Conservation (phyloP, 768 basidiomycete genomes). For the Neoboletus brunneissimus region DNA sequence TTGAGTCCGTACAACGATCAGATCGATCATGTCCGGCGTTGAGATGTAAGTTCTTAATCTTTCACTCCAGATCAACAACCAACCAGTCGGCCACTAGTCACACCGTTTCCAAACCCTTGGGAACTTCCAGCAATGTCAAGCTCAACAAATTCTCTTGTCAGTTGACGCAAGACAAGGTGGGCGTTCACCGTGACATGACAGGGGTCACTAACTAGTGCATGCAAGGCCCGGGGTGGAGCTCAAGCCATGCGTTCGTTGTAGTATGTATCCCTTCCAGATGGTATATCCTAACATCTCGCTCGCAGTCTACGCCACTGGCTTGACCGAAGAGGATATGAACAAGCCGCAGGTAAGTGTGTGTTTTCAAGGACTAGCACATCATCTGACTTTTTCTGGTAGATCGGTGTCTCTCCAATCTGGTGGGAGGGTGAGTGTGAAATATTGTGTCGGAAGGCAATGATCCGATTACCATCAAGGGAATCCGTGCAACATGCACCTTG, state of each 20-base stretch:
- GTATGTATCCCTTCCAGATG: constrained; percentile 1
- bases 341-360: constrained; percentile 66
- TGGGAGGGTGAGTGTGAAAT: constrained; percentile 66
- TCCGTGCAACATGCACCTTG: constrained; percentile 82
- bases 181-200: neutral
- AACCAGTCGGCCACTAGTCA: constrained; percentile 9
- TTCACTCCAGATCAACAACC: neutral
- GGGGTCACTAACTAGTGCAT: neutral
- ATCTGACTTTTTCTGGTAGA: constrained; percentile 39
- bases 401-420: constrained; percentile 88
- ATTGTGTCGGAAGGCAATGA: neutral
- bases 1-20: constrained; percentile 4
- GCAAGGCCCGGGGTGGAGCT: constrained; percentile 63
- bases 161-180: constrained; percentile 75
- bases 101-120: constrained; percentile 18
- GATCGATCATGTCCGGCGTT: constrained; percentile 50
- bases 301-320: constrained; percentile 70
- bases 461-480: constrained; percentile 50
- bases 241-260: constrained; percentile 79
- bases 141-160: constrained; percentile 75
- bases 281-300: neutral
- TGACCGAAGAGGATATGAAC: constrained; percentile 76
- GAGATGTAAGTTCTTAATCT: constrained; percentile 49
- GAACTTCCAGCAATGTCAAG: constrained; percentile 38
- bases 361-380: neutral